Conservation (phyloP, 2,329 filamentous ascomycete species). For the Aspergillus unguis region DNA sequence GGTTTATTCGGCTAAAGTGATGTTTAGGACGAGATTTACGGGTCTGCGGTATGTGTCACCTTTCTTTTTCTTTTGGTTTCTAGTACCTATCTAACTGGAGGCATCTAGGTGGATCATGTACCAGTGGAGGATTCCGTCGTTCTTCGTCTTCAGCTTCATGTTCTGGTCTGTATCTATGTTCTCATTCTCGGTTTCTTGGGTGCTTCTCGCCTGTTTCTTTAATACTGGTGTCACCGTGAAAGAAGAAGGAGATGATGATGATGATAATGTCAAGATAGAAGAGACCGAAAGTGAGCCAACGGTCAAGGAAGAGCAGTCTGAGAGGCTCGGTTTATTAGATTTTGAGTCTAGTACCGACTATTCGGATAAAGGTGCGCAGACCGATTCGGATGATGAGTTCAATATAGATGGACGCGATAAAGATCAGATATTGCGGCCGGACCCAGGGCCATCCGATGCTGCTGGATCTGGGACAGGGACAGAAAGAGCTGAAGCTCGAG, state of each 20-base stretch:
- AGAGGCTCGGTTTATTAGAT: conserved; percentile 7
- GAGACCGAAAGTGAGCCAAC: conserved; percentile 15
- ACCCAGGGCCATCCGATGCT: conserved; percentile 35
- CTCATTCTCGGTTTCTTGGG: conserved; percentile 65
- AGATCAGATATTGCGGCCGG: not conserved
- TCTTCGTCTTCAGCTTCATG: conserved; percentile 61
- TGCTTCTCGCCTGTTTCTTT: conserved; percentile 48
- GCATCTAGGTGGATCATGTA: conserved; percentile 73
- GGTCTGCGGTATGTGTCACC: conserved; percentile 57
- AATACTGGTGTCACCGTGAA: conserved; percentile 18
- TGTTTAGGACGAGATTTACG: conserved; percentile 69
- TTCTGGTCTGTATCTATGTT: conserved; percentile 78
- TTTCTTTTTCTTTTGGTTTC: not conserved
- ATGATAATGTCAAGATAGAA: conserved; percentile 15
- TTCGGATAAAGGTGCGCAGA: conserved; percentile 19
- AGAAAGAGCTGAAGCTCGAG: conserved; percentile 30
- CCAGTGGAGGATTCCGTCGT: conserved; percentile 68
- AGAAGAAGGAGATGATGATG: conserved; percentile 3
- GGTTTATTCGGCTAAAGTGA: conserved; percentile 67
- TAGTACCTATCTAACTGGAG: too few species aligned
- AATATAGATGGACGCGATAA: not conserved
- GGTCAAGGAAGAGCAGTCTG: conserved; percentile 22
- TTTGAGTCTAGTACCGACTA: conserved; percentile 1
- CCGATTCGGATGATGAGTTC: conserved; percentile 12
- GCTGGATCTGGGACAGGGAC: conserved; percentile 56